These are phyloP conservation scores for Thyridium curvatum DNA, from an alignment of 2,329 filamentous ascomycete genomes.

Conservation along the genomic window DNA sequence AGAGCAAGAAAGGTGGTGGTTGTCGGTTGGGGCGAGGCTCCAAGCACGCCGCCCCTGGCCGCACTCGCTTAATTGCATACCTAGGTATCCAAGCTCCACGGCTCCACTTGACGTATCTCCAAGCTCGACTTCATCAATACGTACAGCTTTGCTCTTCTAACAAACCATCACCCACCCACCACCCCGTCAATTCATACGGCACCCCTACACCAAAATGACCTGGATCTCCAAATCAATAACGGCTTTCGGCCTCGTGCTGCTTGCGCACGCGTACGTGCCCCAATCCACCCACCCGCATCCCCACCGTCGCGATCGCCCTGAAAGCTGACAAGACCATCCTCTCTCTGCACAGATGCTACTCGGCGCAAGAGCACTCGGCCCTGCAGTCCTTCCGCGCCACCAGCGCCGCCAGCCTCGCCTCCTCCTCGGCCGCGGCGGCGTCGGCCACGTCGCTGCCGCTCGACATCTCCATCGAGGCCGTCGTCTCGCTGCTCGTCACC, in stretches of 20 bases:
- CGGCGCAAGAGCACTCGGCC: conserved; percentile 83
- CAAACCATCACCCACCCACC: conserved; percentile 6
- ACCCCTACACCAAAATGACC: conserved; percentile 47
- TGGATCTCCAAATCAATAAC: conserved; percentile 67
- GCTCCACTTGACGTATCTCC: no score
- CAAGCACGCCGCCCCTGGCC: no score
- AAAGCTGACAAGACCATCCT: conserved; percentile 8
- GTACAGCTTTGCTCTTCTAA: neutral
- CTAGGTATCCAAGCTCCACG: no score
- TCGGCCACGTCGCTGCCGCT: conserved; percentile 56
- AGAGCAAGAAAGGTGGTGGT: no score
- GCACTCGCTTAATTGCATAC: no score
- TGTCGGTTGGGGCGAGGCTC: no score
- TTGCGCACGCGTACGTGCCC: conserved; percentile 74
- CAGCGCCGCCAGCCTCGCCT: conserved; percentile 26
- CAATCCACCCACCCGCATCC: conserved; percentile 10
- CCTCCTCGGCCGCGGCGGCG: conserved; percentile 22
- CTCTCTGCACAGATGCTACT: conserved; percentile 69
- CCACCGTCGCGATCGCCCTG: conserved; percentile 1
- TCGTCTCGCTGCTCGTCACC: conserved; percentile 74
- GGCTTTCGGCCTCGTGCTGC: conserved; percentile 66
- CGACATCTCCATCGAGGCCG: conserved; percentile 83
- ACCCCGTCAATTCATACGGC: conserved; percentile 16
- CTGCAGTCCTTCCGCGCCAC: conserved; percentile 54
- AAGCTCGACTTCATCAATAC: no score